These are phyloP conservation scores for Dipodascus albidus DNA, from an alignment of 805 yeast genomes.

Conservation along the genomic window DNA sequence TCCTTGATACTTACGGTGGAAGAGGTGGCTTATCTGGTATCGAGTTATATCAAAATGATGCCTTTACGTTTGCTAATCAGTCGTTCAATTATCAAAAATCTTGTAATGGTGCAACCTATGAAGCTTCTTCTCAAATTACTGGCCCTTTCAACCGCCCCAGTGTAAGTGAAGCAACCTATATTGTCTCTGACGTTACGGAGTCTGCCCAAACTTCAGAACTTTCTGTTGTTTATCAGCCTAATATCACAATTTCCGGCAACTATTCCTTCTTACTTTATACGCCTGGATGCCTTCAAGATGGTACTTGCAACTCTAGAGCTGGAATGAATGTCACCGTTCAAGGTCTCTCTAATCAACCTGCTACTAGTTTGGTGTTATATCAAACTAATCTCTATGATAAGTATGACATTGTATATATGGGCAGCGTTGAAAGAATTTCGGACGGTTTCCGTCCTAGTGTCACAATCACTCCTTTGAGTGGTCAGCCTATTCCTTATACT, in stretches of 20 bases:
- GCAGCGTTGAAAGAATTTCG: slow-evolving; percentile 41
- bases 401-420: slow-evolving; percentile 67
- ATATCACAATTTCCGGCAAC: slow-evolving; percentile 59
- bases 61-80: slow-evolving; percentile 63
- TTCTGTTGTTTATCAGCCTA: slow-evolving; percentile 50
- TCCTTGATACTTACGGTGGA: slow-evolving; percentile 57
- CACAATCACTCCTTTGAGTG: slow-evolving; percentile 27
- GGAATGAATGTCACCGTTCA: slow-evolving; percentile 63
- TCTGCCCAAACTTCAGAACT: slow-evolving; percentile 21
- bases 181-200: slow-evolving; percentile 21
- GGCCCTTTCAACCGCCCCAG: slow-evolving; percentile 21
- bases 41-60: slow-evolving; percentile 48
- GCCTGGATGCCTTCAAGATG: slow-evolving; percentile 71
- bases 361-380: slow-evolving; percentile 40
- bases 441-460: slow-evolving; percentile 32
- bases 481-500: slow-evolving; percentile 28
- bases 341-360: slow-evolving; percentile 32
- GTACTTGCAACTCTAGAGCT: slow-evolving; percentile 61
- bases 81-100: slow-evolving; percentile 50
- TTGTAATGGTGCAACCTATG: slow-evolving; percentile 34
- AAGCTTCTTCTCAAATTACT: slow-evolving; percentile 24
- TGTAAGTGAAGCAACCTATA: slow-evolving; percentile 12
- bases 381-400: slow-evolving; percentile 76
- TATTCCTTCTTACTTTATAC: slow-evolving; percentile 68
- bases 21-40: slow-evolving; percentile 63